These are phyloP conservation scores for Lyophyllum semitale DNA, from an alignment of 768 basidiomycete genomes.

Conservation along the genomic window DNA sequence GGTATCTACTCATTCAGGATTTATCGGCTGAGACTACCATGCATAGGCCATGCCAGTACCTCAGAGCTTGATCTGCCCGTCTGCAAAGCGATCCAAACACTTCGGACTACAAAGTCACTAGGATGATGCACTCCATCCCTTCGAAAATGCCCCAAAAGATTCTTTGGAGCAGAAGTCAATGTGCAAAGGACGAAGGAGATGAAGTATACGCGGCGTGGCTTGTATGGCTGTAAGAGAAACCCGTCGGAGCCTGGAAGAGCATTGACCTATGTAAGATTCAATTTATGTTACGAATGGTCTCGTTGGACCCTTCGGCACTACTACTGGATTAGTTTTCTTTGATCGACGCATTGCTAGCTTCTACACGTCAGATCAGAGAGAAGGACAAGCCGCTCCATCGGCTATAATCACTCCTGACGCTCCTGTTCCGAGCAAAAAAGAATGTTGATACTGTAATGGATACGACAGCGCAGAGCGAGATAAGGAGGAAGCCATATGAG, in stretches of 20 bases:
- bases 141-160: conserved; percentile 9
- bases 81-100: conserved; percentile 7
- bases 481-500: conserved; percentile 8
- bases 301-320: neutral
- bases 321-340: neutral
- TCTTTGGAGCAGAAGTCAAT: neutral
- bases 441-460: conserved; percentile 8
- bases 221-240: neutral
- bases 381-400: conserved; percentile 7
- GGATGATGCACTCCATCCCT: conserved; percentile 11
- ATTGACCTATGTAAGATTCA: no score
- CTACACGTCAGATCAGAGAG: neutral
- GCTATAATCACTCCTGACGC: neutral
- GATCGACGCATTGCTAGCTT: neutral
- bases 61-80: conserved; percentile 16
- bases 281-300: neutral
- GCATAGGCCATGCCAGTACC: neutral
- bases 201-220: conserved; percentile 5
- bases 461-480: neutral
- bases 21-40: no score
- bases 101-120: conserved; percentile 1
- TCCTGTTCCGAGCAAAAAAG: conserved; percentile 7
- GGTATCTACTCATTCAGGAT: no score
- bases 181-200: conserved; percentile 11
- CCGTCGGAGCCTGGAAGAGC: neutral